phyloP scores from a whole-genome alignment of 2,329 filamentous ascomycete species.

The Claviceps monticola region DNA sequence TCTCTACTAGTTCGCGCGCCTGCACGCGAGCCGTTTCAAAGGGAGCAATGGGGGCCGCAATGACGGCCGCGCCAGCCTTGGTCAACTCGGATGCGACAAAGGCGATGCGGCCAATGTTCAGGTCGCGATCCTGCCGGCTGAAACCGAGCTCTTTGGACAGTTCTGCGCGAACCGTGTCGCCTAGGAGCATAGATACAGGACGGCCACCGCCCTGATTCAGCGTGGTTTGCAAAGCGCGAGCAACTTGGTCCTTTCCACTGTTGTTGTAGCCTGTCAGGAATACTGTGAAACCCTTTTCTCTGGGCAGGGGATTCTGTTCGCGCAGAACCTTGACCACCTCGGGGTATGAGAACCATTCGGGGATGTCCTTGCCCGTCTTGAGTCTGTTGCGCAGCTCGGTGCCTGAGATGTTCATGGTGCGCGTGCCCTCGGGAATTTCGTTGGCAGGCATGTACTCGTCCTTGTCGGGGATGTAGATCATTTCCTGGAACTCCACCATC shows the following conservation, averaged over 20 bases:
- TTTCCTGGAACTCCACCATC: constrained; percentile 98
- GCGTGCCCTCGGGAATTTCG: constrained; percentile 69
- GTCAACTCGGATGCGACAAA: constrained; percentile 95
- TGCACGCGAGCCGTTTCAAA: constrained; percentile 66
- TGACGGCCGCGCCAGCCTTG: constrained; percentile 82
- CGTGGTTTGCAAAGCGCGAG: constrained; percentile 87
- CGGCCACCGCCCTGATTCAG: constrained; percentile 96
- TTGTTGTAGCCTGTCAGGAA: constrained; percentile 97
- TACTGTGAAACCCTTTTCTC: constrained; percentile 90
- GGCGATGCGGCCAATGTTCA: constrained; percentile 89
- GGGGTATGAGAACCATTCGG: constrained; percentile 99
- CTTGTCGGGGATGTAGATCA: constrained; percentile 94
- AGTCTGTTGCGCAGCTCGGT: constrained; percentile 88
- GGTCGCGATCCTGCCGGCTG: constrained; percentile 80
- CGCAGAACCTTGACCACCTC: constrained; percentile 94
- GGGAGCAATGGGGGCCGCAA: constrained; percentile 90
- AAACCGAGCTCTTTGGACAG: constrained; percentile 93
- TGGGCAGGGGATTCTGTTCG: constrained; percentile 87
- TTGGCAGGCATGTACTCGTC: constrained; percentile 95
- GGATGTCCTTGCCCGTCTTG: constrained; percentile 83
- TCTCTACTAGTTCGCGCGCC: constrained; percentile 75
- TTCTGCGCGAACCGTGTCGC: constrained; percentile 88
- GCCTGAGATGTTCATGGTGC: constrained; percentile 77
- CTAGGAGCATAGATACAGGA: constrained; percentile 83
- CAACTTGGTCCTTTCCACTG: constrained; percentile 92